Base-by-base conservation (phyloP, 345 rosid species). In the Citrus maxima region DNA sequence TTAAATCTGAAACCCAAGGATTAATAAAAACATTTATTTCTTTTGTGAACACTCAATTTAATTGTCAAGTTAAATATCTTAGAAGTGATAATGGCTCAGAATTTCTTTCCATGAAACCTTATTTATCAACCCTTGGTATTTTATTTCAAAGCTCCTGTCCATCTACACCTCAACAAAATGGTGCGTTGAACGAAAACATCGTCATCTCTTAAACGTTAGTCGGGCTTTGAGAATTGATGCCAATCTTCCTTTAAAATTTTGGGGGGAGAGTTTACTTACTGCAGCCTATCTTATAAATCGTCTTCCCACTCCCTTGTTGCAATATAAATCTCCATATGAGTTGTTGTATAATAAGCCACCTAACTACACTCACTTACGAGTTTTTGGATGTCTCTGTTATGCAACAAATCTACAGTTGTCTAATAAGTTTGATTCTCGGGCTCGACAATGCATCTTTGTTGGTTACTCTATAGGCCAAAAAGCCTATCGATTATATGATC, bases 351-450 rank as follows among this genome's bases (percentile, higher is more conserved):
- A 37, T 37, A 37, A 37, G 40, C 40, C 40, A 37, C 40, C 2
- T 37, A 37, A 37, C 40, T 46, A 46, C 4, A 9, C 16, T 35
- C 66, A 67, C 35, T n/a, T 67, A 5, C 22, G 7, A 16, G 66
- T 54, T 35, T 77, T 77, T 77, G 73, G 79, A 22, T 76, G 79
- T 67, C 9, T 66, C 4, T 66, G 64, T 22, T 67, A 76, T 56
- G 73, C 73, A 21, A 66, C 65, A 12, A 40, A 30, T 10, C 34
- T 66, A 0, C 73, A 67, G 2, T 37, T 25, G 2, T 22, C 9
- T 13, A 25, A 67, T 21, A 76, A 76, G 54, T 51, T 76, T 25
- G 35, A 51, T 1, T n/a, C 73, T 0, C 8, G 37, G 22, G 55
- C 73, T 34, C 22, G 30, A 32, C 4, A 30, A 22, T 27, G 35